Conservation (phyloP, 352 stramenopile species). For the Globisporangium parvum region DNA sequence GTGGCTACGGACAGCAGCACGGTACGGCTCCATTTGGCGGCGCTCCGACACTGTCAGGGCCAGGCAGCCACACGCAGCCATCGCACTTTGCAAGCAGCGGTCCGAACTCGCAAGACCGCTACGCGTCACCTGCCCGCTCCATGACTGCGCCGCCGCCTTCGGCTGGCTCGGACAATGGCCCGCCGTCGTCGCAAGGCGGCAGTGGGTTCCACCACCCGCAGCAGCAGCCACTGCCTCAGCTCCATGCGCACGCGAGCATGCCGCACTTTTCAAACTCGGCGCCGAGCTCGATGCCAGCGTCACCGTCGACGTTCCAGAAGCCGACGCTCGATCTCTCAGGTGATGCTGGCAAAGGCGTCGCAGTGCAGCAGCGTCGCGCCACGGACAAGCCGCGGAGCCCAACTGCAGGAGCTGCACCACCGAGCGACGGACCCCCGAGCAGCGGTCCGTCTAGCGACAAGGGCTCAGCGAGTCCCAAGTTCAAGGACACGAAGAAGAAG, state of each 20-base stretch:
- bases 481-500: constrained; percentile 61
- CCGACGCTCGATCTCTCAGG: constrained; percentile 39
- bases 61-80: constrained; percentile 9
- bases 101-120: constrained; percentile 8
- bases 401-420: constrained; percentile 1
- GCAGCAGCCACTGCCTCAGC: neutral
- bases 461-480: constrained; percentile 59
- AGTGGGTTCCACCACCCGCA: neutral
- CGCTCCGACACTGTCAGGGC: constrained; percentile 6
- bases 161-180: constrained; percentile 6
- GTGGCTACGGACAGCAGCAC: constrained; percentile 7
- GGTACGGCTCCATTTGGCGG: constrained; percentile 2
- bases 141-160: constrained; percentile 8
- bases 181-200: constrained; percentile 4
- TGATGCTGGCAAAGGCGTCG: constrained; percentile 22
- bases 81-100: neutral
- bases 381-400: constrained; percentile 11
- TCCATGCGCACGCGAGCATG: neutral
- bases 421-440: neutral
- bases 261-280: constrained; percentile 14
- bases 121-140: constrained; percentile 1
- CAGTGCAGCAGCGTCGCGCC: constrained; percentile 7
- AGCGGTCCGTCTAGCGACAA: constrained; percentile 66
- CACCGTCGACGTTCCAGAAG: constrained; percentile 26
- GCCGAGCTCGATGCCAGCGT: constrained; percentile 14